Conservation (phyloP, 331 rosid species). For the Ulmus americana region DNA sequence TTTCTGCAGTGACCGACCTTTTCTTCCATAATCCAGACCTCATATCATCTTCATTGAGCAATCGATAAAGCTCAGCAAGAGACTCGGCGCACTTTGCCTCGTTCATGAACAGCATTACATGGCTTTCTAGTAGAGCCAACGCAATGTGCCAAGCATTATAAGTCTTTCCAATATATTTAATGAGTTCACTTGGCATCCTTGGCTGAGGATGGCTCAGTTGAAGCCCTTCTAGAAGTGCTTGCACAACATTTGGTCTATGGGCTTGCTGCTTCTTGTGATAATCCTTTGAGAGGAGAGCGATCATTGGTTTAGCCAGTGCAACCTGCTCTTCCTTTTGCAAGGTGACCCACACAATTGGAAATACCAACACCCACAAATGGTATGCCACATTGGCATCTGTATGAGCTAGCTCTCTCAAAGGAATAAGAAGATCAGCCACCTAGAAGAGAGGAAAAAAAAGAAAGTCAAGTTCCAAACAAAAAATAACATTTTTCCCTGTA, state of each 20-base stretch:
- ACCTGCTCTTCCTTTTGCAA: constrained; percentile 93
- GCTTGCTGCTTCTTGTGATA: constrained; percentile 93
- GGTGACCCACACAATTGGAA: constrained; percentile 96
- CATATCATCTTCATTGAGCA: constrained; percentile 95
- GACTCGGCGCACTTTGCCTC: constrained; percentile 93
- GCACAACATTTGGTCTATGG: constrained; percentile 92
- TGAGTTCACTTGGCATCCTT: constrained; percentile 98
- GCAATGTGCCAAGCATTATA: constrained; percentile 99
- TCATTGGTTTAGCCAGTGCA: constrained; percentile 91
- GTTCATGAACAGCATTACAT: constrained; percentile 75
- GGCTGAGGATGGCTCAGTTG: constrained; percentile 99
- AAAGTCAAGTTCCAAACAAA: constrained; percentile 4
- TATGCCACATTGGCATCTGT: constrained; percentile 97
- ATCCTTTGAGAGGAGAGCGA: constrained; percentile 83
- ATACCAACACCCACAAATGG: constrained; percentile 83
- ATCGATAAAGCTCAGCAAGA: constrained; percentile 78
- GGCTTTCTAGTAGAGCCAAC: constrained; percentile 91
- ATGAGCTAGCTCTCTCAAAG: constrained; percentile 93
- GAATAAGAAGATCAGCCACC: constrained; percentile 88
- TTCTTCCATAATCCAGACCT: constrained; percentile 98
- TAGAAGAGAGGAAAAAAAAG: constrained; percentile 23
- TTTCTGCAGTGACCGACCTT: constrained; percentile 81
- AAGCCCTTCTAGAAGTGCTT: constrained; percentile 97
- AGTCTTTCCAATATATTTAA: constrained; percentile 91
- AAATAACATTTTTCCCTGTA: background rate